Conservation (phyloP, 345 rosid species). For the Boechera stricta region DNA sequence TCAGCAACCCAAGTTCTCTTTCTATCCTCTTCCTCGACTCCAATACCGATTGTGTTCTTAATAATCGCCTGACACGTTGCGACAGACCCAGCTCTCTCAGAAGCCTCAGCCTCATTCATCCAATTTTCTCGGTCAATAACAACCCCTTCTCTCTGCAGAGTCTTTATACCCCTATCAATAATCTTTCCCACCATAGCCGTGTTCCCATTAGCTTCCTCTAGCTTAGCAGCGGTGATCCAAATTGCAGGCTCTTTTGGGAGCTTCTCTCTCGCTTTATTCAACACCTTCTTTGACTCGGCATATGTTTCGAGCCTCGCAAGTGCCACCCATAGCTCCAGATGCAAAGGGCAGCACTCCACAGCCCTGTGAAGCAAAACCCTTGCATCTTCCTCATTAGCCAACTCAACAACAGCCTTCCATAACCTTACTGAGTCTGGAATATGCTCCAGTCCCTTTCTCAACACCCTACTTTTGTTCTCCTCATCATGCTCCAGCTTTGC, state of each 20-base stretch:
- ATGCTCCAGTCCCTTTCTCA: constrained; percentile 3
- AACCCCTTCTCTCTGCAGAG: constrained; percentile 1
- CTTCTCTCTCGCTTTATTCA: not conserved
- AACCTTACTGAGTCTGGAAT: not conserved
- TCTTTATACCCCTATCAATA: not conserved
- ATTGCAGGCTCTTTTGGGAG: not conserved
- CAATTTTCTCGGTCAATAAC: not conserved
- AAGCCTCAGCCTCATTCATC: constrained; percentile 5
- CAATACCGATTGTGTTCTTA: constrained; percentile 2
- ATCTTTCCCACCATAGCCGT: not conserved
- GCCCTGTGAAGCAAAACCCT: constrained; percentile 1
- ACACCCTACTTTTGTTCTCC: not conserved
- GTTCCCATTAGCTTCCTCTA: not conserved
- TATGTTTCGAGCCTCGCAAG: not conserved
- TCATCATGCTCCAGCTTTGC: constrained; percentile 6
- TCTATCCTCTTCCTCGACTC: constrained; percentile 3
- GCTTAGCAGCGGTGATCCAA: not conserved
- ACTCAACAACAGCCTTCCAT: not conserved
- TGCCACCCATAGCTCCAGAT: constrained; percentile 4
- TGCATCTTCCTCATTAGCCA: constrained; percentile 3
- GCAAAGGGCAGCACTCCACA: not conserved
- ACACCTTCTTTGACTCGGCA: constrained; percentile 3
- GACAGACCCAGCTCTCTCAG: not conserved
- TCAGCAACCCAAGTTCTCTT: constrained; percentile 8
- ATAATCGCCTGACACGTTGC: not conserved